These are phyloP conservation scores for Penicillium egyptiacum DNA, from an alignment of 495 filamentous ascomycete genomes.

Conservation along the genomic window DNA sequence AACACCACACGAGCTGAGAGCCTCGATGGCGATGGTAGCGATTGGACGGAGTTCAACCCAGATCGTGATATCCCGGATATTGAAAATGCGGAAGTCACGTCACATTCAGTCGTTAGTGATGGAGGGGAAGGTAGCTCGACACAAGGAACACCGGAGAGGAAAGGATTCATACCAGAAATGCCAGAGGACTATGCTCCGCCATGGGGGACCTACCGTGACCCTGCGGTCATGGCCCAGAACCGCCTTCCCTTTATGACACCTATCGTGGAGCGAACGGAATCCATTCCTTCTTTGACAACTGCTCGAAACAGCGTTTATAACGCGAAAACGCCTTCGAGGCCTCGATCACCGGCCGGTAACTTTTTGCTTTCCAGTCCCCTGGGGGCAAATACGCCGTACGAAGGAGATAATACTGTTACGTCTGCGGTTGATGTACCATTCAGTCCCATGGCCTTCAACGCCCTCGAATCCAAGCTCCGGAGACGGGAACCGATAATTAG, in stretches of 20 bases:
- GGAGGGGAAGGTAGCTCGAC: slow-evolving; percentile 19
- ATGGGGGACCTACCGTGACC: slow-evolving; percentile 71
- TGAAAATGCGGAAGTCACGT: slow-evolving; percentile 26
- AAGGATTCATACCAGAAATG: slow-evolving; percentile 64
- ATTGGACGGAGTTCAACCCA: slow-evolving; percentile 83
- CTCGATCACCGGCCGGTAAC: slow-evolving; percentile 31
- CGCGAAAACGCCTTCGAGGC: slow-evolving; percentile 73
- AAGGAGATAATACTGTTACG: slow-evolving; percentile 32
- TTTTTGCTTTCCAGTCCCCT: slow-evolving; percentile 37
- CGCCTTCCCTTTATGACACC: slow-evolving; percentile 97
- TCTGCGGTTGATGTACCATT: slow-evolving; percentile 40
- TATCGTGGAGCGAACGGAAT: slow-evolving; percentile 93
- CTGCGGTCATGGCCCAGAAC: slow-evolving; percentile 74
- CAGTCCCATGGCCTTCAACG: slow-evolving; percentile 52
- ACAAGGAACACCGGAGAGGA: slow-evolving; percentile 36
- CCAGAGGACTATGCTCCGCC: slow-evolving; percentile 83
- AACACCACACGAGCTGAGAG: slow-evolving; percentile 55
- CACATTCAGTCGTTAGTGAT: slow-evolving; percentile 36
- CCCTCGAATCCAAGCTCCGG: slow-evolving; percentile 26
- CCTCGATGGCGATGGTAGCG: slow-evolving; percentile 50
- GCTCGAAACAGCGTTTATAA: slow-evolving; percentile 56
- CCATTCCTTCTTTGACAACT: slow-evolving; percentile 62
- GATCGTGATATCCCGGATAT: slow-evolving; percentile 66
- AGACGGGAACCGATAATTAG: slow-evolving; percentile 65
- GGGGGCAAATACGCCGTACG: slow-evolving; percentile 28